Conservation (phyloP, 257 asterid species). For the Petunia axillaris region DNA sequence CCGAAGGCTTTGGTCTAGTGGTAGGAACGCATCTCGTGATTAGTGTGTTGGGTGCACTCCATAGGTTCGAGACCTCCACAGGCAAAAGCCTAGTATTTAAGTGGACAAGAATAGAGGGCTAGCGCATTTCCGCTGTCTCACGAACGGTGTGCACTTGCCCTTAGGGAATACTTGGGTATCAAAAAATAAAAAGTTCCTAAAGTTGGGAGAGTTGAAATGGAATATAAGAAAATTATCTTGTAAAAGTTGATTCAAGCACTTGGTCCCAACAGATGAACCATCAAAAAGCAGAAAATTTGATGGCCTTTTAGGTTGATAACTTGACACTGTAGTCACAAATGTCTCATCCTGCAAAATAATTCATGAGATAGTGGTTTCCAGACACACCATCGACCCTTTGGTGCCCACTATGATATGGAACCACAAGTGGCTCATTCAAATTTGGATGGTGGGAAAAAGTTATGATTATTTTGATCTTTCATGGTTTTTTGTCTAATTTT, state of each 20-base stretch:
- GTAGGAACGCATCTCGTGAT: too few relatives aligned
- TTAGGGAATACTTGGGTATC: too few relatives aligned
- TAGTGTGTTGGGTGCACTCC: too few relatives aligned
- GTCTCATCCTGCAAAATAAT: slow-evolving; percentile 34
- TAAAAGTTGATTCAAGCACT: neutral
- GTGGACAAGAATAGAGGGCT: too few relatives aligned
- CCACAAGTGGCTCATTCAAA: slow-evolving; percentile 22
- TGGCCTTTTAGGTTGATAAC: slow-evolving; percentile 20
- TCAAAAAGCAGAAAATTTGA: slow-evolving; percentile 15
- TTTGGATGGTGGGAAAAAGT: slow-evolving; percentile 12
- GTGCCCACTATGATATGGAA: slow-evolving; percentile 30
- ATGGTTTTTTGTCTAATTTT: neutral
- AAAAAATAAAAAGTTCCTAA: too few relatives aligned
- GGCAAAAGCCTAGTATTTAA: too few relatives aligned
- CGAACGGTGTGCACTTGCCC: too few relatives aligned
- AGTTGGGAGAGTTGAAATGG: neutral
- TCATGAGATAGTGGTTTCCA: slow-evolving; percentile 1
- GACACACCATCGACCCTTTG: slow-evolving; percentile 20
- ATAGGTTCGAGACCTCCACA: too few relatives aligned
- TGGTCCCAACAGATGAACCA: neutral
- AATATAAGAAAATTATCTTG: neutral
- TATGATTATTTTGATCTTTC: neutral
- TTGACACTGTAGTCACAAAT: slow-evolving; percentile 22
- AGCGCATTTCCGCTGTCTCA: too few relatives aligned
- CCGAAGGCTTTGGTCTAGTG: too few relatives aligned